These are phyloP conservation scores for Durotheca rogersii DNA, from an alignment of 495 filamentous ascomycete species.

Conservation along the genomic window DNA sequence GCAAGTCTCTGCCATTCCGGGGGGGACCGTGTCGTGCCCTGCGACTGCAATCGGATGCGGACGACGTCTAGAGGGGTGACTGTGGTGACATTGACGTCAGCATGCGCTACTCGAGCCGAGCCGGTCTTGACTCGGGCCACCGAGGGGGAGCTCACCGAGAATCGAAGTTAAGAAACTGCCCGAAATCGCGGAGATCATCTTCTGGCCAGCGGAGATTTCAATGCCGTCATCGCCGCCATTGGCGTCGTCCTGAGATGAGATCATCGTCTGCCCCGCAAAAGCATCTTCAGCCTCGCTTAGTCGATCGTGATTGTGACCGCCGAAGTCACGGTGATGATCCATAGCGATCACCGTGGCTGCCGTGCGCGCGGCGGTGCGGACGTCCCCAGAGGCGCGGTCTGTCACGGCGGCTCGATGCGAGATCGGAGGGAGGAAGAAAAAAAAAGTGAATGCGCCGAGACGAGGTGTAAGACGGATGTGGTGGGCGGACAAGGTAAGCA, in stretches of 20 bases:
- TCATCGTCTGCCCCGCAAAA: constrained; percentile 31
- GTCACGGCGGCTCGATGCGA: constrained; percentile 10
- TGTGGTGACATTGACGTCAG: constrained; percentile 42
- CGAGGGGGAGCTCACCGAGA: constrained; percentile 61
- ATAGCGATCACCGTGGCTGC: constrained; percentile 29
- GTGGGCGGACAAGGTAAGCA: no score
- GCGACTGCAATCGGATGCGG: constrained; percentile 89
- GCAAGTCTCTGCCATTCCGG: constrained; percentile 45
- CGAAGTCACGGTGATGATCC: constrained; percentile 24
- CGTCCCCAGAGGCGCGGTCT: no score
- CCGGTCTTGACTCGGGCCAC: background rate
- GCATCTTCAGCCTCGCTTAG: constrained; percentile 27
- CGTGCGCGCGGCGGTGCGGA: no score
- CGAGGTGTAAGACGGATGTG: background rate
- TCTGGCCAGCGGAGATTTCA: constrained; percentile 76
- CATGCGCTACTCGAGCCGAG: background rate
- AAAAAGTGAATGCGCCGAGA: no score
- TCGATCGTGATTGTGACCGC: constrained; percentile 32
- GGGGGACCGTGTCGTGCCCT: constrained; percentile 51
- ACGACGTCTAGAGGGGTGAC: constrained; percentile 97
- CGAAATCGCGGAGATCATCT: constrained; percentile 90
- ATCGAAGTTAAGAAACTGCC: constrained; percentile 88
- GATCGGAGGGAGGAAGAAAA: background rate
- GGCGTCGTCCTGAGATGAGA: constrained; percentile 37
- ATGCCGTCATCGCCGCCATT: constrained; percentile 43